These are phyloP conservation scores for Pseudoscleropodium purum DNA, from an alignment of 225 moss, liverwort and hornwort species.

Conservation along the genomic window DNA sequence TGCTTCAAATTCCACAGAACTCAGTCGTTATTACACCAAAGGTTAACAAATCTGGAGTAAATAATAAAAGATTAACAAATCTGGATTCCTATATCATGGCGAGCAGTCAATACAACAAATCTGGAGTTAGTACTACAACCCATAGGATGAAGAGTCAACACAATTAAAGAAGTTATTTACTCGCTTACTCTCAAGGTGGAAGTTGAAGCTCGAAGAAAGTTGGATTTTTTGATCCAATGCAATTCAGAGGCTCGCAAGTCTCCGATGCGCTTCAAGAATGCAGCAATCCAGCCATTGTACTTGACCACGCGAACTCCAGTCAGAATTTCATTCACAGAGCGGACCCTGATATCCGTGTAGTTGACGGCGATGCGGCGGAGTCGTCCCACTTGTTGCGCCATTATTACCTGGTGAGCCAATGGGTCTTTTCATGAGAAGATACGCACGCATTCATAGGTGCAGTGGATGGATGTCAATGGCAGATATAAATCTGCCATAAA, in stretches of 20 bases:
- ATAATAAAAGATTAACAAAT: neutral
- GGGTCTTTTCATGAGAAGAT: neutral
- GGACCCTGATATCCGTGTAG: conserved; percentile 58
- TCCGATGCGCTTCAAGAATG: conserved; percentile 55
- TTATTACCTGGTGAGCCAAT: conserved; percentile 13
- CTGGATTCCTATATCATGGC: neutral
- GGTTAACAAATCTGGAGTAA: neutral
- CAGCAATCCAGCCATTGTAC: conserved; percentile 71
- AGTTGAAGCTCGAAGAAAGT: conserved; percentile 23
- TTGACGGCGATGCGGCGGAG: conserved; percentile 34
- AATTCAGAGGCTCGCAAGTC: conserved; percentile 40
- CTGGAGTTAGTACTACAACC: no score
- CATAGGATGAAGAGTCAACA: neutral
- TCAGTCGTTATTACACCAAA: neutral
- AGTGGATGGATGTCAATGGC: neutral
- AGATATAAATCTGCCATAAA: neutral
- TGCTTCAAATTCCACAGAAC: neutral
- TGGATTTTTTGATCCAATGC: conserved; percentile 45
- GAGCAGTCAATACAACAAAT: neutral
- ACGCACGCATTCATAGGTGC: neutral
- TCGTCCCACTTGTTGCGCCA: conserved; percentile 39
- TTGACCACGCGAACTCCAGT: conserved; percentile 72
- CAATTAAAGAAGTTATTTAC: neutral
- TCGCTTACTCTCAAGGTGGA: conserved; percentile 12
- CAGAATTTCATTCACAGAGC: conserved; percentile 45